Conservation (phyloP, 345 rosid species). For the Passiflora organensis region DNA sequence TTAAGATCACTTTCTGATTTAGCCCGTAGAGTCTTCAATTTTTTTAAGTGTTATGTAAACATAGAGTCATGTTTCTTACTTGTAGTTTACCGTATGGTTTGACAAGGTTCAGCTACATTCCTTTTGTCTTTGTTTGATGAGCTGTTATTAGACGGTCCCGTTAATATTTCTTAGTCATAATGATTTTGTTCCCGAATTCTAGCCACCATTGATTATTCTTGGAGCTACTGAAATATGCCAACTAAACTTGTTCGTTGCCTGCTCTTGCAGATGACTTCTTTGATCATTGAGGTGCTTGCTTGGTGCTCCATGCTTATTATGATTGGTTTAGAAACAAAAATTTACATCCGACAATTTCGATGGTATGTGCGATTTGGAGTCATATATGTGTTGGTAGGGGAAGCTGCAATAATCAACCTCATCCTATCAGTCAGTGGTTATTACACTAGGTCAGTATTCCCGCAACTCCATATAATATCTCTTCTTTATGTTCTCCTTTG, state of each 20-base stretch:
- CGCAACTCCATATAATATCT: background rate
- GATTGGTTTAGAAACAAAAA: conserved; percentile 26
- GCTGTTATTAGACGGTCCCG: background rate
- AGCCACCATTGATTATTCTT: background rate
- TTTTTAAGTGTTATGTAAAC: background rate
- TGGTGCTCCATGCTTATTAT: conserved; percentile 29
- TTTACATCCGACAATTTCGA: conserved; percentile 24
- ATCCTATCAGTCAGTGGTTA: conserved; percentile 14
- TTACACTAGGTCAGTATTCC: conserved; percentile 18
- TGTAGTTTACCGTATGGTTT: no score
- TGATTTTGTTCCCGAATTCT: background rate
- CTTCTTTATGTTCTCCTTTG: background rate
- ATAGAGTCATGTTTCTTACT: no score
- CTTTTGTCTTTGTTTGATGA: no score
- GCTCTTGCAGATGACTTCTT: conserved; percentile 19
- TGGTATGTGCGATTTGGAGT: conserved; percentile 36
- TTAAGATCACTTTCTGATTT: background rate
- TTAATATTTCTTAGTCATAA: background rate
- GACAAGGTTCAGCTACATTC: no score
- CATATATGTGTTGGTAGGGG: conserved; percentile 24
- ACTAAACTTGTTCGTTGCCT: conserved; percentile 1
- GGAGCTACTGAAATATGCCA: background rate
- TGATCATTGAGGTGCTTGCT: conserved; percentile 18
- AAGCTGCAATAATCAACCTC: conserved; percentile 24
- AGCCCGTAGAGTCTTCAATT: background rate